A percentile compares a stretch with the other conserved stretches of the same genome.
Evolutionary conservation across 805 yeast genomes (phyloP).

Genomic region (Zygoascus flipseniorum): DNA sequence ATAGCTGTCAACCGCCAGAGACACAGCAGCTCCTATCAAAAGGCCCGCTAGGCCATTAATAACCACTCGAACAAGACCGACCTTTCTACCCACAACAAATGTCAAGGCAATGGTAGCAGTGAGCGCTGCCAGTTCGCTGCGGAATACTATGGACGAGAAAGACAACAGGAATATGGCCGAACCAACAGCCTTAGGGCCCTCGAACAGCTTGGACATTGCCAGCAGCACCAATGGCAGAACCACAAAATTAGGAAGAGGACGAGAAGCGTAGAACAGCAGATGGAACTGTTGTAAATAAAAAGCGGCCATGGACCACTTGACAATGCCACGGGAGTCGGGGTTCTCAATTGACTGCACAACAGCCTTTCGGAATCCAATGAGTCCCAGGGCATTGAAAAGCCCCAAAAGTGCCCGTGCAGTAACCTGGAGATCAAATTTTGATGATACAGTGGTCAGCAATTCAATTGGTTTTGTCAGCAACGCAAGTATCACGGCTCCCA

Average conservation of each 20-base stretch:
- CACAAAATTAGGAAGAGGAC: constrained; percentile 78
- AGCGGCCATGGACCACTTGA: constrained; percentile 44
- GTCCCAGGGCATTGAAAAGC: constrained; percentile 44
- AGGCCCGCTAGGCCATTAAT: constrained; percentile 36
- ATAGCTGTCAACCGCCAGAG: constrained; percentile 55
- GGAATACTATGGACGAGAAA: constrained; percentile 57
- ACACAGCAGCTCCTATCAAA: constrained; percentile 39
- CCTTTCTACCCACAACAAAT: constrained; percentile 38
- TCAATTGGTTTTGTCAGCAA: constrained; percentile 32
- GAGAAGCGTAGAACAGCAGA: constrained; percentile 64
- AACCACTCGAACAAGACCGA: constrained; percentile 32
- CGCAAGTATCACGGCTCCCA: constrained; percentile 58
- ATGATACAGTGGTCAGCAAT: constrained; percentile 13
- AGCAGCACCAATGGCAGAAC: constrained; percentile 64
- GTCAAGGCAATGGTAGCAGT: constrained; percentile 32
- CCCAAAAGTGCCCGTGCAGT: constrained; percentile 57
- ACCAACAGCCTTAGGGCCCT: constrained; percentile 27
- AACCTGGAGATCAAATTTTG: constrained; percentile 46
- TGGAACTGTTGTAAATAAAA: constrained; percentile 70
- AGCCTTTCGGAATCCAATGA: constrained; percentile 43
- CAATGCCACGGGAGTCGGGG: background rate
- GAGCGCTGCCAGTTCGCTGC: constrained; percentile 57
- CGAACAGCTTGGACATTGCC: constrained; percentile 44
- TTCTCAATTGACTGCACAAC: constrained; percentile 20
- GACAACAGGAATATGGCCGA: constrained; percentile 46